These are phyloP conservation scores for Cyberlindnera lachancei DNA, from an alignment of 805 yeast genomes.

Conservation along the genomic window DNA sequence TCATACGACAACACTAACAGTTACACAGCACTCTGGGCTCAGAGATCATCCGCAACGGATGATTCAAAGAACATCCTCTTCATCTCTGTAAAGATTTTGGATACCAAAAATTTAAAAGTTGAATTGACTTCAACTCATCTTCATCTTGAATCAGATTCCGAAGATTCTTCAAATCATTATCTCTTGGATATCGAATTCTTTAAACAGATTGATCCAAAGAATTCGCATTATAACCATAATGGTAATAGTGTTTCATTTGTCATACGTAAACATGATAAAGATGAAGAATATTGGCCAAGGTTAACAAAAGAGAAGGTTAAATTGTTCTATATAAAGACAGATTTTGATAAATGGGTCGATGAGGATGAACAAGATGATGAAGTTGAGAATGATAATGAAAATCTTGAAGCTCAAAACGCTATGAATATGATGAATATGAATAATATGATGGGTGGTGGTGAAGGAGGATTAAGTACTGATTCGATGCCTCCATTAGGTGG, in stretches of 20 bases:
- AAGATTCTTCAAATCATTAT: slow-evolving; percentile 40
- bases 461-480: slow-evolving; percentile 6
- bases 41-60: slow-evolving; percentile 76
- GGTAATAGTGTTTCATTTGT: slow-evolving; percentile 52
- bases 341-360: slow-evolving; percentile 96
- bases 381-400: slow-evolving; percentile 23
- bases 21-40: slow-evolving; percentile 78
- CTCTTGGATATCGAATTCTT: slow-evolving; percentile 66
- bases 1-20: too few relatives aligned
- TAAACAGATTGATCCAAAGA: slow-evolving; percentile 62
- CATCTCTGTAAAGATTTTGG: slow-evolving; percentile 67
- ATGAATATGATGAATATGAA: too few relatives aligned
- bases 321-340: slow-evolving; percentile 79
- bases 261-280: slow-evolving; percentile 59
- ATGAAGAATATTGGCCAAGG: slow-evolving; percentile 91
- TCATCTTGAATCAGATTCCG: slow-evolving; percentile 45
- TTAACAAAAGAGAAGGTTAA: slow-evolving; percentile 80
- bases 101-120: slow-evolving; percentile 55
- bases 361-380: slow-evolving; percentile 81
- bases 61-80: slow-evolving; percentile 66
- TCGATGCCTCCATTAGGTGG: neutral
- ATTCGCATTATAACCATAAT: slow-evolving; percentile 50
- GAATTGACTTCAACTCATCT: slow-evolving; percentile 51
- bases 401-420: too few relatives aligned
- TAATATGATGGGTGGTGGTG: too few relatives aligned